Evolutionary conservation across 2,329 filamentous ascomycete genomes (phyloP).

Genomic region (Fusarium nematophilum): DNA sequence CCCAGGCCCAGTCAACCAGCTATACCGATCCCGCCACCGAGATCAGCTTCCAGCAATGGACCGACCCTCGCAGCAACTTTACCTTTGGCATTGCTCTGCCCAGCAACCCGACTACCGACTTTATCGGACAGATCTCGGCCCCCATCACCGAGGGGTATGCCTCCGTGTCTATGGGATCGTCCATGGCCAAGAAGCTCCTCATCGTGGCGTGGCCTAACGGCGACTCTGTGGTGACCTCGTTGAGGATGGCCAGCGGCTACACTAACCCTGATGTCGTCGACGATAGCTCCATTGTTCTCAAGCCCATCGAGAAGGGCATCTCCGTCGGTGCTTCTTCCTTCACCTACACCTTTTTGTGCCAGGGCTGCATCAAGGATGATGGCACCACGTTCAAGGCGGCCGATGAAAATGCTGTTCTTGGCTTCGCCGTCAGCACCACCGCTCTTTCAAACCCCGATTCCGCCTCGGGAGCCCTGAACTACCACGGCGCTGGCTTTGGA

Average conservation of each 20-base stretch:
- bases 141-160: slow-evolving; percentile 59
- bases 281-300: slow-evolving; percentile 63
- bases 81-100: slow-evolving; percentile 68
- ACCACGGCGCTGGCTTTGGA: slow-evolving; percentile 58
- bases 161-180: slow-evolving; percentile 66
- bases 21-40: slow-evolving; percentile 61
- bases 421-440: slow-evolving; percentile 65
- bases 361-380: slow-evolving; percentile 65
- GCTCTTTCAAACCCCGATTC: slow-evolving; percentile 53
- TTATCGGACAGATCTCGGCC: slow-evolving; percentile 67
- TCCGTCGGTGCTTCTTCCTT: slow-evolving; percentile 68
- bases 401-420: slow-evolving; percentile 59
- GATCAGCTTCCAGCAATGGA: slow-evolving; percentile 65
- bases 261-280: slow-evolving; percentile 67
- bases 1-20: slow-evolving; percentile 26
- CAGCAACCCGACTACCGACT: slow-evolving; percentile 63
- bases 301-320: slow-evolving; percentile 69
- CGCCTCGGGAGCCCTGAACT: slow-evolving; percentile 49
- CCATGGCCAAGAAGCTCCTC: slow-evolving; percentile 69
- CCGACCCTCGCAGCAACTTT: slow-evolving; percentile 56
- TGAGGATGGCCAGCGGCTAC: slow-evolving; percentile 70
- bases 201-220: slow-evolving; percentile 68
- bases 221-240: slow-evolving; percentile 65
- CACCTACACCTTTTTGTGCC: slow-evolving; percentile 73
- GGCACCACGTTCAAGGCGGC: slow-evolving; percentile 58